phyloP scores from a whole-genome alignment of 2,329 filamentous ascomycete species.

The Cadophora gregata region DNA sequence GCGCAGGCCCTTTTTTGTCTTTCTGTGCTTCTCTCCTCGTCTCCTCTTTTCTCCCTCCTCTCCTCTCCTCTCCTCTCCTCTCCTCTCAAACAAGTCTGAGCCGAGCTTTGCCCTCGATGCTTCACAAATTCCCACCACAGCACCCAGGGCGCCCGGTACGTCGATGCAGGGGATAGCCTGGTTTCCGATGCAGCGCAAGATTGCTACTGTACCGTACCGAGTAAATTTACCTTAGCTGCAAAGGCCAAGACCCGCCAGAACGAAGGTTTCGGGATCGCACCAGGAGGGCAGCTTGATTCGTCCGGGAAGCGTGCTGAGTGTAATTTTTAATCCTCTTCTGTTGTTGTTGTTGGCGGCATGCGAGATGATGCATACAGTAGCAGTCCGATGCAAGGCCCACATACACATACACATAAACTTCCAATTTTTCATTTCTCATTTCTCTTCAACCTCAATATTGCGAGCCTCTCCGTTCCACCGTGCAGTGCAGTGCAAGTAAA shows the following conservation, averaged over 20 bases:
- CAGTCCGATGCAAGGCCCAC: not conserved
- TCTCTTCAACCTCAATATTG: not conserved
- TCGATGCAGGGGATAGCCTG: conserved; percentile 5
- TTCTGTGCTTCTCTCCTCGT: not conserved
- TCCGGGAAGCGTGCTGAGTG: not conserved
- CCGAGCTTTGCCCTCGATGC: too few species aligned
- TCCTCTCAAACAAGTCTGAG: conserved; percentile 1
- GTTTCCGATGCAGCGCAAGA: conserved; percentile 1
- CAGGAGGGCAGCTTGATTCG: not conserved
- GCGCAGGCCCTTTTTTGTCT: too few species aligned
- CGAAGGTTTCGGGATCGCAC: conserved; percentile 13
- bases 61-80: not conserved
- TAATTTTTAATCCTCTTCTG: not conserved
- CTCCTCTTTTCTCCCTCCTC: not conserved
- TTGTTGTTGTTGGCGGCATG: not conserved
- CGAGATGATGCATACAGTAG: conserved; percentile 1
- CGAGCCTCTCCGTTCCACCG: not conserved
- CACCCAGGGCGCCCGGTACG: conserved; percentile 9
- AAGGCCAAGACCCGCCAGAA: conserved; percentile 9
- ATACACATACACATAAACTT: too few species aligned
- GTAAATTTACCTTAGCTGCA: too few species aligned
- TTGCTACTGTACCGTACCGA: too few species aligned
- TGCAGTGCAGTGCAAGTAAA: not conserved
- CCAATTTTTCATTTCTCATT: too few species aligned
- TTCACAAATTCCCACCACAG: not conserved